Conservation (phyloP, 2,329 filamentous ascomycete genomes). For the Fusarium sp. region DNA sequence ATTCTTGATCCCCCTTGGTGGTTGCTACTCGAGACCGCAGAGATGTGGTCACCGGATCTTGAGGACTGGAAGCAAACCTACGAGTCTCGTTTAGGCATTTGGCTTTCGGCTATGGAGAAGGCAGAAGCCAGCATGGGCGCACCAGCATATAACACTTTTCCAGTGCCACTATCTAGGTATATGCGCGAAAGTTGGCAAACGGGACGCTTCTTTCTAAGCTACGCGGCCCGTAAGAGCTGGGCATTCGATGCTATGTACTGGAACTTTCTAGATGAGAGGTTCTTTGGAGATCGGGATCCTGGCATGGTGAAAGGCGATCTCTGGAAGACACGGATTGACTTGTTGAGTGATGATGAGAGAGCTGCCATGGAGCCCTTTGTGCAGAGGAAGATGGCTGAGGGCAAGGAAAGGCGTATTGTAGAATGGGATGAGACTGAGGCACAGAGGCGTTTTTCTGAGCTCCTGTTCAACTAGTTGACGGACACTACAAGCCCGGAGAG, state of each 20-base stretch:
- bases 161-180: constrained; percentile 40
- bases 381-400: constrained; percentile 45
- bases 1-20: not conserved
- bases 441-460: not conserved
- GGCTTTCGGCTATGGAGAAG: not conserved
- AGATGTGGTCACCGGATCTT: not conserved
- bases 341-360: constrained; percentile 41
- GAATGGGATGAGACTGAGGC: constrained; percentile 33
- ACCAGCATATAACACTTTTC: not conserved
- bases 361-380: constrained; percentile 45
- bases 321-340: constrained; percentile 43
- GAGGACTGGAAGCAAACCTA: not conserved
- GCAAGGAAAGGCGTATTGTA: constrained; percentile 36
- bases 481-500: not conserved
- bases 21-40: not conserved
- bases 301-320: constrained; percentile 23
- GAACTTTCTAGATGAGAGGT: constrained; percentile 9
- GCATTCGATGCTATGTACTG: not conserved
- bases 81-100: not conserved
- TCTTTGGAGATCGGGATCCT: constrained; percentile 38
- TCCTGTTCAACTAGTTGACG: not conserved
- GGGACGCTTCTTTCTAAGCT: not conserved
- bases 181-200: constrained; percentile 44
- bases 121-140: not conserved
- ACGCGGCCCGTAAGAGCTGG: not conserved